Evolutionary conservation across 2,329 filamentous ascomycete genomes (phyloP).

Genomic region (Trichoderma lentiforme): DNA sequence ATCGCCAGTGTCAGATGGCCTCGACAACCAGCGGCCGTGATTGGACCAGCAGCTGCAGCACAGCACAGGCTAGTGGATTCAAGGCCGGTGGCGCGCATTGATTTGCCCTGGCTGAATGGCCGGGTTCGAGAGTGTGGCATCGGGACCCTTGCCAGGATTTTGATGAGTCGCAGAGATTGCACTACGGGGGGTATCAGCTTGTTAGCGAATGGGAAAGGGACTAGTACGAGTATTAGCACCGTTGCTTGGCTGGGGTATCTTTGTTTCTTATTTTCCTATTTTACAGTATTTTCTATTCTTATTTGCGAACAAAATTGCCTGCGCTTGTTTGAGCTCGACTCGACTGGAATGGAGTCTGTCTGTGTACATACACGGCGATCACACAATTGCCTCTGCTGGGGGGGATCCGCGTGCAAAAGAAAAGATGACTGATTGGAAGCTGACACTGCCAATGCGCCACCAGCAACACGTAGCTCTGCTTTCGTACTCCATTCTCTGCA

Average conservation of each 20-base stretch:
- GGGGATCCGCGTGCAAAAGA: neutral
- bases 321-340: conserved; percentile 1
- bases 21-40: neutral
- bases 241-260: neutral
- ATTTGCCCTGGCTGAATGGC: conserved; percentile 10
- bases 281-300: neutral
- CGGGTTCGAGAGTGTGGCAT: neutral
- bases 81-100: conserved; percentile 7
- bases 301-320: neutral
- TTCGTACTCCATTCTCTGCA: neutral
- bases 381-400: neutral
- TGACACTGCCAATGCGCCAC: neutral
- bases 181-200: conserved; percentile 5
- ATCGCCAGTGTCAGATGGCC: conserved; percentile 1
- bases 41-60: conserved; percentile 10
- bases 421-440: neutral
- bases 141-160: conserved; percentile 8
- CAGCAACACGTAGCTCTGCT: neutral
- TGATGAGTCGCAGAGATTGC: conserved; percentile 17
- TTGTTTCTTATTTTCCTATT: neutral
- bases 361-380: neutral
- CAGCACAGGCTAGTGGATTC: conserved; percentile 2
- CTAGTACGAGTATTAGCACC: neutral
- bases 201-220: neutral
- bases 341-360: neutral